Evolutionary conservation across 2,329 filamentous ascomycete species (phyloP).

Genomic region (Podosphaera aphanis): DNA sequence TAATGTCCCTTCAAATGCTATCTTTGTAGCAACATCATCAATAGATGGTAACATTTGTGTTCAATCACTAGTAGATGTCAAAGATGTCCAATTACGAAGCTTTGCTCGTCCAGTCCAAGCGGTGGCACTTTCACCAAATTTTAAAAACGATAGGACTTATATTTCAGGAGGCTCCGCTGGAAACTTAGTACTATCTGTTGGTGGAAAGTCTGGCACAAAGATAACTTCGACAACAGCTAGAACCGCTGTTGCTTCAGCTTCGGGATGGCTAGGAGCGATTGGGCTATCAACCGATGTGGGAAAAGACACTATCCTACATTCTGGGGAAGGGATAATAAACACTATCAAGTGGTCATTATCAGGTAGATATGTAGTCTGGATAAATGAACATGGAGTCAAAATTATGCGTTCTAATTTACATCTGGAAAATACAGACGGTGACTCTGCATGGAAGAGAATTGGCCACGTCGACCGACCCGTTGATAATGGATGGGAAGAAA

Average conservation of each 20-base stretch:
- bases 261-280: conserved; percentile 77
- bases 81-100: conserved; percentile 77
- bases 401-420: conserved; percentile 83
- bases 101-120: conserved; percentile 83
- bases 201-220: conserved; percentile 55
- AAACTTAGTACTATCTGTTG: conserved; percentile 64
- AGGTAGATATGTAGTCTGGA: conserved; percentile 80
- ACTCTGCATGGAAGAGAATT: conserved; percentile 83
- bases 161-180: conserved; percentile 78
- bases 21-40: conserved; percentile 81
- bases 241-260: conserved; percentile 61
- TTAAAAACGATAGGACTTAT: conserved; percentile 70
- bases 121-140: conserved; percentile 85
- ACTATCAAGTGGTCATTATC: conserved; percentile 87
- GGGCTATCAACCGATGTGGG: conserved; percentile 57
- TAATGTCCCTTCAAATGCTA: conserved; percentile 64
- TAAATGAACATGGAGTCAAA: conserved; percentile 92
- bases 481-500: conserved; percentile 75
- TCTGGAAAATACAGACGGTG: conserved; percentile 49
- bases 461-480: conserved; percentile 79
- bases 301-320: conserved; percentile 70
- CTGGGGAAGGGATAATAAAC: conserved; percentile 75
- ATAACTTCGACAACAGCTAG: conserved; percentile 66
- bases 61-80: conserved; percentile 62
- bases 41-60: conserved; percentile 92